phyloP scores from a whole-genome alignment of 495 filamentous ascomycete genomes.

The Aspergillus coremiiformis region DNA sequence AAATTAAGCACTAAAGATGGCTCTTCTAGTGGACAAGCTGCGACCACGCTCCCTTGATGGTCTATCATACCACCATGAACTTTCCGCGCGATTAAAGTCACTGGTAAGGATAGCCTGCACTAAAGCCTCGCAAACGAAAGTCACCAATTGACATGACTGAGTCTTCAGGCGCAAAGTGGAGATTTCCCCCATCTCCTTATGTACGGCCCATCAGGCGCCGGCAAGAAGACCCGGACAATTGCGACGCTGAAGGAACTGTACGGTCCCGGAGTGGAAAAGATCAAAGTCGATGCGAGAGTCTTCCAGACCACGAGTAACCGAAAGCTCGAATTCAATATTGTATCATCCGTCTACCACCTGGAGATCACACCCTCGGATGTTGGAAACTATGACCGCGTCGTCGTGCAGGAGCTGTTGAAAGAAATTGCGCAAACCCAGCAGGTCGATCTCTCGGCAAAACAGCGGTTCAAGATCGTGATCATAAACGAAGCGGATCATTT shows the following conservation, averaged over 20 bases:
- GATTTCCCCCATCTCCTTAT: slow-evolving; percentile 97
- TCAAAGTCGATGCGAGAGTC: slow-evolving; percentile 91
- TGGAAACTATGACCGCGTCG: slow-evolving; percentile 92
- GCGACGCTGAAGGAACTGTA: slow-evolving; percentile 89
- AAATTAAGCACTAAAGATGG: slow-evolving; percentile 37
- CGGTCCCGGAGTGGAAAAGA: slow-evolving; percentile 89
- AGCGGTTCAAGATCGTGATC: slow-evolving; percentile 95
- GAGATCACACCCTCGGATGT: slow-evolving; percentile 98
- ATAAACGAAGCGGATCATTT: slow-evolving; percentile 99
- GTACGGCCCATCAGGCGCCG: slow-evolving; percentile 91
- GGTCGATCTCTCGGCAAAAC: slow-evolving; percentile 80
- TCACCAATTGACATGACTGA: not conserved
- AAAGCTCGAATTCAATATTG: slow-evolving; percentile 98
- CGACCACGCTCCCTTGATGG: slow-evolving; percentile 82
- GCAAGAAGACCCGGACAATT: slow-evolving; percentile 95
- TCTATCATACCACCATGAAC: slow-evolving; percentile 79
- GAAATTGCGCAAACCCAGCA: slow-evolving; percentile 98
- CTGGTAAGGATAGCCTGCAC: slow-evolving; percentile 53
- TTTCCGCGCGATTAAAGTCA: slow-evolving; percentile 80
- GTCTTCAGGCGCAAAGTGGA: slow-evolving; percentile 74
- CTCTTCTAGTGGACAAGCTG: slow-evolving; percentile 89
- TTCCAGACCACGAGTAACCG: slow-evolving; percentile 94
- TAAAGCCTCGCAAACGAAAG: not conserved
- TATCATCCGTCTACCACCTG: slow-evolving; percentile 89
- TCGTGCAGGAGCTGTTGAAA: slow-evolving; percentile 91